phyloP scores from a whole-genome alignment of 2,329 filamentous ascomycete species.

The Colletotrichum zoysiae region DNA sequence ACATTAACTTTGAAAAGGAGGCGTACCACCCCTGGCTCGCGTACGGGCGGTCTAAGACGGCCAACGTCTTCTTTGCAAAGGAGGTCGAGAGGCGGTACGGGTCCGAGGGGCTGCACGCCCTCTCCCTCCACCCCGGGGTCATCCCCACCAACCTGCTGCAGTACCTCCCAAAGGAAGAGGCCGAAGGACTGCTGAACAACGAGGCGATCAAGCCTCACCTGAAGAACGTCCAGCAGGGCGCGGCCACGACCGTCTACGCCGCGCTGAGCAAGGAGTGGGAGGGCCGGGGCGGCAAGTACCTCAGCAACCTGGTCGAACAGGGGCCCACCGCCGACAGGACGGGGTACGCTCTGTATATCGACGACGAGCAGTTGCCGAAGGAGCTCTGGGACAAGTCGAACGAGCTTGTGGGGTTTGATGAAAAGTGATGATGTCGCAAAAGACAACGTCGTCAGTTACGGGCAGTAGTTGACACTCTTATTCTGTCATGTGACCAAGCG shows the following conservation, averaged over 20 bases:
- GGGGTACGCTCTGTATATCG: slow-evolving; percentile 43
- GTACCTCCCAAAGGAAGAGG: background rate
- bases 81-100: slow-evolving; percentile 40
- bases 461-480: too few relatives aligned
- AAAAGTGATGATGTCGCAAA: background rate
- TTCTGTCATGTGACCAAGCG: too few relatives aligned
- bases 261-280: slow-evolving; percentile 53
- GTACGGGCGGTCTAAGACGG: slow-evolving; percentile 64
- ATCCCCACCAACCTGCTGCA: slow-evolving; percentile 45
- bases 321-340: background rate
- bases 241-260: slow-evolving; percentile 56
- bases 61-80: slow-evolving; percentile 61
- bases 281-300: slow-evolving; percentile 55
- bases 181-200: background rate
- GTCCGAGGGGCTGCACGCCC: slow-evolving; percentile 54
- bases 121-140: slow-evolving; percentile 58
- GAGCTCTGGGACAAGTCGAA: slow-evolving; percentile 1
- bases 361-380: background rate
- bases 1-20: slow-evolving; percentile 40
- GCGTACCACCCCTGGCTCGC: slow-evolving; percentile 53
- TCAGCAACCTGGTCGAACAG: slow-evolving; percentile 18
- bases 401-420: slow-evolving; percentile 1
- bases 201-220: background rate
- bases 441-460: too few relatives aligned
- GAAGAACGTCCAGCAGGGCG: slow-evolving; percentile 53